Base-by-base conservation (phyloP, 495 filamentous ascomycete species). In the Penicillium verhagenii region DNA sequence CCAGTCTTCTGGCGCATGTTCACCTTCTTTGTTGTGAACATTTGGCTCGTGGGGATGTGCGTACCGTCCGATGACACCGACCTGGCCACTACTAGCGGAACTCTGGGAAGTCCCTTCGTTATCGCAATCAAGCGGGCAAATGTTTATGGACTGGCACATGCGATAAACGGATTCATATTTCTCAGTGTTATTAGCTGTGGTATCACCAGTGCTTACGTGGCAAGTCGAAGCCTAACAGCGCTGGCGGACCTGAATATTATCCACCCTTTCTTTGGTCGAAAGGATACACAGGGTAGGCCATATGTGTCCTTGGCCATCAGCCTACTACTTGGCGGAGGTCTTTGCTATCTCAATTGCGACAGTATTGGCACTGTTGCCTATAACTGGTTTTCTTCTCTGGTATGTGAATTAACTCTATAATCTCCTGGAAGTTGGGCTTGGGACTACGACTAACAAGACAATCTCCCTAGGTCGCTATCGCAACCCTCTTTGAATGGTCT, bases 401-500 rank as follows among this genome's bases (percentile, higher is more conserved):
- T 69, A 45, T 37, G 59, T 11, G n/a, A n/a, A n/a, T n/a, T n/a
- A n/a, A n/a, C n/a, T n/a, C n/a, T n/a, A n/a, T 24, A 2, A 20
- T 40, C 39, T 23, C 18, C 10, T 35, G 33, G 1, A 13, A 13
- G 1, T n/a, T 35, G 1, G 11, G 11, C 16, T 35, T 0, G 4
- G 13, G 4, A 1, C 16, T n/a, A 13, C 3, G 4, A 4, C 16
- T 35, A 35, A 35, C 33, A 16, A 3, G 2, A 35, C 28, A 0
- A 31, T 33, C 6, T 6, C 24, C 6, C 21, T 50, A 69, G 66
- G 66, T 69, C 23, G 64, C 58, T 1, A 66, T 69, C 13, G 58
- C 63, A 9, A 66, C 66, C 2, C 56, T 66, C 3, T 69, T 69
- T 38, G 60, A 69, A 40, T 69, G 82, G 86, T 82, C 69, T 2